Conservation (phyloP, 2,329 filamentous ascomycete genomes). For the Ceratocystis cacaofunesta region DNA sequence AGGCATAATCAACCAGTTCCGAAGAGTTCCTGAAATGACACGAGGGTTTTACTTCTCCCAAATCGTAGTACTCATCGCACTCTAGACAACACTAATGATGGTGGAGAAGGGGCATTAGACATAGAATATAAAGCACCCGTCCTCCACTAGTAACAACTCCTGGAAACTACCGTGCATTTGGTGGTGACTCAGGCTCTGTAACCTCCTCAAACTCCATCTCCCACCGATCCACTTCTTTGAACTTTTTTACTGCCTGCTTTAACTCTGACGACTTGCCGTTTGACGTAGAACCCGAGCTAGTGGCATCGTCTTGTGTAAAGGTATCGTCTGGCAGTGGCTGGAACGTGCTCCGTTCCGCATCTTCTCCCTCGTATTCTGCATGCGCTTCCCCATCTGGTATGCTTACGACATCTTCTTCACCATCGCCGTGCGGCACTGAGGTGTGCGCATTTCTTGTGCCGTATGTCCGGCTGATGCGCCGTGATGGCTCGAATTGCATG, state of each 20-base stretch:
- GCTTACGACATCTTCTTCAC: constrained; percentile 16
- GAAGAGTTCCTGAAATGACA: neutral
- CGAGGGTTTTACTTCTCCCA: constrained; percentile 3
- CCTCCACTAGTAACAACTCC: constrained; percentile 10
- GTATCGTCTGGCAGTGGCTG: constrained; percentile 33
- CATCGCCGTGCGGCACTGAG: constrained; percentile 10
- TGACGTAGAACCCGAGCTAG: constrained; percentile 24
- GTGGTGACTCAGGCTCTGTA: constrained; percentile 35
- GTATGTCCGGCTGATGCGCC: constrained; percentile 20
- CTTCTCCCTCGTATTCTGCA: constrained; percentile 22
- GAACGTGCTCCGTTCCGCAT: constrained; percentile 27
- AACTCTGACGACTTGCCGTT: constrained; percentile 36
- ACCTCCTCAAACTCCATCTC: constrained; percentile 53
- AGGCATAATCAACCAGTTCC: neutral
- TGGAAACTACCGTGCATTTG: constrained; percentile 30
- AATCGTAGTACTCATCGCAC: neutral
- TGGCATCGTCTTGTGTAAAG: constrained; percentile 21
- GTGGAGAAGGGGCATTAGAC: too few species aligned
- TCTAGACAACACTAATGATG: neutral
- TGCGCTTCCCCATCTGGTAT: constrained; percentile 7
- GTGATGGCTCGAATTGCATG: constrained; percentile 20
- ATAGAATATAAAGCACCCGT: too few species aligned
- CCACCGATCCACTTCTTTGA: constrained; percentile 55
- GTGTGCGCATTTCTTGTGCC: constrained; percentile 16
- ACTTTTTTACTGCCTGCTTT: constrained; percentile 45